phyloP scores from a whole-genome alignment of 2,329 filamentous ascomycete species.

The Venturia aucupariae region DNA sequence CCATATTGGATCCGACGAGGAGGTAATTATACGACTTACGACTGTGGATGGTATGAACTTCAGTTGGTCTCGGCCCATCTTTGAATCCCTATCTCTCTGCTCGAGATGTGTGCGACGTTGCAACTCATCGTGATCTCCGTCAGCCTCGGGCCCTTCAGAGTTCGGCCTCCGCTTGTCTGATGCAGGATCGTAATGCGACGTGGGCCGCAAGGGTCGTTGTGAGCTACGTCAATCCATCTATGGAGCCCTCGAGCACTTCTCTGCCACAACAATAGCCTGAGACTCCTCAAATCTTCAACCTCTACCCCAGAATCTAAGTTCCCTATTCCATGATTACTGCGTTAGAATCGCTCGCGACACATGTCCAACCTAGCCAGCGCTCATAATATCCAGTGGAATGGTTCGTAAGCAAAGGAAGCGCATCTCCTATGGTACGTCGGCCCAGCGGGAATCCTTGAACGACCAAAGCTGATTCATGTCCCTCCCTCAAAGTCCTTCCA shows the following conservation, averaged over 20 bases:
- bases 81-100: background rate
- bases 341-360: background rate
- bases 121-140: background rate
- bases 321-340: background rate
- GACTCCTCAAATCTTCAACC: background rate
- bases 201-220: background rate
- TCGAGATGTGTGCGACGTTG: background rate
- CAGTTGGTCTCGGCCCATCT: background rate
- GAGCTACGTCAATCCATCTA: background rate
- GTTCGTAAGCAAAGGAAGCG: conserved; percentile 44
- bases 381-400: conserved; percentile 26
- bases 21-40: background rate
- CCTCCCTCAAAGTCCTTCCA: conserved; percentile 51
- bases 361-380: background rate
- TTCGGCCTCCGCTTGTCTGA: background rate
- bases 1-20: background rate
- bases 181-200: background rate
- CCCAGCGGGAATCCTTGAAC: background rate
- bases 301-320: background rate
- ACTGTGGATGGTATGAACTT: no score
- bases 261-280: background rate
- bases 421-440: conserved; percentile 41
- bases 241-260: background rate
- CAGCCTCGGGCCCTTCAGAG: background rate
- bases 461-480: conserved; percentile 1